Percentiles rank a stretch among this genome's conserved stretches.
Evolutionary conservation across 148 eudicot species (phyloP).

Genomic region (Rhododendron williamsianum): DNA sequence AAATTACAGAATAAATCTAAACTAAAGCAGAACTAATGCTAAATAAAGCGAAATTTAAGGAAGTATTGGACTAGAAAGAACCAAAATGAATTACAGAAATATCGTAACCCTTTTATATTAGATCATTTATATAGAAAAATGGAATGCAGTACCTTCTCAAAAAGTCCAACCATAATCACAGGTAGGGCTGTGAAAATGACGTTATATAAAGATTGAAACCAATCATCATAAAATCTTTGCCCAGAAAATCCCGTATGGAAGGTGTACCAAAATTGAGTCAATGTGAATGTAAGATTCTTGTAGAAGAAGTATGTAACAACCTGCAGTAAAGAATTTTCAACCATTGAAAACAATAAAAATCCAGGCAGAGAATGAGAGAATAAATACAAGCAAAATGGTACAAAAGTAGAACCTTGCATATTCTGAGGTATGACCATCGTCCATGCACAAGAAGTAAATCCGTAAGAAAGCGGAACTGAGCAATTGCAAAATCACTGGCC

Average conservation of each 20-base stretch:
- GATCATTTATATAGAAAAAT: neutral
- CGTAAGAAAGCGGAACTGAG: conserved; percentile 89
- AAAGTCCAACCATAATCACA: conserved; percentile 80
- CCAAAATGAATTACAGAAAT: neutral
- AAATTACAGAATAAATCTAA: neutral
- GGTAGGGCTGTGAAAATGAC: conserved; percentile 91
- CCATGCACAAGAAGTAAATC: conserved; percentile 97
- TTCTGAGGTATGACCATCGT: conserved; percentile 93
- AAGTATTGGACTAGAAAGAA: neutral
- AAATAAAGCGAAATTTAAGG: neutral
- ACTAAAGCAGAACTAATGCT: neutral
- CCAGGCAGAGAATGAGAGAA: neutral
- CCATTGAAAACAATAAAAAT: conserved; percentile 9
- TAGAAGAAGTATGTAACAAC: conserved; percentile 88
- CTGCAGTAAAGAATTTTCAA: conserved; percentile 39
- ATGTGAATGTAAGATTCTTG: conserved; percentile 89
- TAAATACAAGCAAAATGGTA: neutral
- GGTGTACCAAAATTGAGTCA: conserved; percentile 97
- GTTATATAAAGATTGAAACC: conserved; percentile 94
- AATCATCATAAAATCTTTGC: conserved; percentile 96
- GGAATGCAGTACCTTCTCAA: conserved; percentile 68
- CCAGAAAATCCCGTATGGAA: conserved; percentile 93
- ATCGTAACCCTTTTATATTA: neutral
- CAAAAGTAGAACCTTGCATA: conserved; percentile 67
- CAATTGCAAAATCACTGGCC: conserved; percentile 99